Percentiles rank a stretch among this genome's conserved stretches.
Conservation (phyloP, 768 basidiomycete species). For the Trametes cinnabarina region DNA sequence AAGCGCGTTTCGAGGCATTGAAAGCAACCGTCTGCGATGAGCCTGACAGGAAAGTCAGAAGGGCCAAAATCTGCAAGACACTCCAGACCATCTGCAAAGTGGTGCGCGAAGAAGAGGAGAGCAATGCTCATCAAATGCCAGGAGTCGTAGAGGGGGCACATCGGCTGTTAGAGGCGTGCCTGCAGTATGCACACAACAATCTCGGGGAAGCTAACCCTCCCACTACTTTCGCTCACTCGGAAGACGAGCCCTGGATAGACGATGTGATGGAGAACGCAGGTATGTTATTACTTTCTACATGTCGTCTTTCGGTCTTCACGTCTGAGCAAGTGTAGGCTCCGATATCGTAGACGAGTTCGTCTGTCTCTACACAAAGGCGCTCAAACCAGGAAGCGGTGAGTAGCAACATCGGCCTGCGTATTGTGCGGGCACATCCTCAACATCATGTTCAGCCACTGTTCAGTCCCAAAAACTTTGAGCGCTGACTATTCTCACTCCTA, state of each 20-base stretch:
- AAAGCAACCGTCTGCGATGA: constrained; percentile 1
- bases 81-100: constrained; percentile 14
- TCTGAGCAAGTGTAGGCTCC: background rate
- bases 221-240: constrained; percentile 15
- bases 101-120: constrained; percentile 13
- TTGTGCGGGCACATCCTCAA: constrained; percentile 1
- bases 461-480: background rate
- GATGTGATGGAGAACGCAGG: constrained; percentile 13
- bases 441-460: background rate
- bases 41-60: constrained; percentile 8
- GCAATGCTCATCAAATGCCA: background rate
- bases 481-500: background rate
- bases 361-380: background rate
- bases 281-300: background rate
- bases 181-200: constrained; percentile 16
- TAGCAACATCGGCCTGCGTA: background rate
- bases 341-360: constrained; percentile 15
- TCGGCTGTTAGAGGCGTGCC: constrained; percentile 11
- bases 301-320: background rate
- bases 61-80: background rate
- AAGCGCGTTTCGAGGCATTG: constrained; percentile 1
- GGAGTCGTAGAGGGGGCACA: constrained; percentile 9
- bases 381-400: constrained; percentile 16
- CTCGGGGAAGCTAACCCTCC: constrained; percentile 6
- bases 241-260: constrained; percentile 17